Conservation (phyloP, 805 yeast species). For the Candida vaughaniae region DNA sequence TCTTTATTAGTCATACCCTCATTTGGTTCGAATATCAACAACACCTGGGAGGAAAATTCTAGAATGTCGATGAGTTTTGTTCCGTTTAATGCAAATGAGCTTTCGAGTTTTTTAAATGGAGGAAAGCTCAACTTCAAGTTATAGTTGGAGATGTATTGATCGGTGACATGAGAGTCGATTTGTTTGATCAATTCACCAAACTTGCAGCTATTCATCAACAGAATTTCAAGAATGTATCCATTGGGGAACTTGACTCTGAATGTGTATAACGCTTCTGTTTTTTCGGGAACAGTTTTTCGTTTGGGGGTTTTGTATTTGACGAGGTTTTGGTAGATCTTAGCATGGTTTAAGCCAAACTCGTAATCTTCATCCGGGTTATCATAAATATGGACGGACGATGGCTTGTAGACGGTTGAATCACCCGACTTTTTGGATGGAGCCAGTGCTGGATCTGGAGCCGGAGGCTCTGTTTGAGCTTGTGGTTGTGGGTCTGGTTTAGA, state of each 20-base stretch:
- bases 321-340: constrained; percentile 34
- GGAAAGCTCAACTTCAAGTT: constrained; percentile 36
- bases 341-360: constrained; percentile 38
- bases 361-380: constrained; percentile 45
- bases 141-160: constrained; percentile 28
- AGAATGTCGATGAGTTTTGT: constrained; percentile 24
- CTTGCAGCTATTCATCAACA: constrained; percentile 26
- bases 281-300: not conserved
- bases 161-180: constrained; percentile 32
- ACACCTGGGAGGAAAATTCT: constrained; percentile 27
- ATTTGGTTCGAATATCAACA: constrained; percentile 35
- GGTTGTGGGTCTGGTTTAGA: constrained; percentile 15
- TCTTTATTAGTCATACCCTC: constrained; percentile 1
- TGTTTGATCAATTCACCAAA: constrained; percentile 37
- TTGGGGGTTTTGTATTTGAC: constrained; percentile 21
- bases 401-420: constrained; percentile 10
- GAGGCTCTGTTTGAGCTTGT: constrained; percentile 1
- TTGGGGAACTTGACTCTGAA: constrained; percentile 42
- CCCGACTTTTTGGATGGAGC: not conserved
- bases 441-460: not conserved
- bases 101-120: constrained; percentile 30
- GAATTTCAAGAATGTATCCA: constrained; percentile 32
- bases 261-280: constrained; percentile 18
- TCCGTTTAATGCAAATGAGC: constrained; percentile 29
- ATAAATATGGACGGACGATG: constrained; percentile 17